phyloP scores from a whole-genome alignment of 2,329 filamentous ascomycete species.

The Periconia digitata region DNA sequence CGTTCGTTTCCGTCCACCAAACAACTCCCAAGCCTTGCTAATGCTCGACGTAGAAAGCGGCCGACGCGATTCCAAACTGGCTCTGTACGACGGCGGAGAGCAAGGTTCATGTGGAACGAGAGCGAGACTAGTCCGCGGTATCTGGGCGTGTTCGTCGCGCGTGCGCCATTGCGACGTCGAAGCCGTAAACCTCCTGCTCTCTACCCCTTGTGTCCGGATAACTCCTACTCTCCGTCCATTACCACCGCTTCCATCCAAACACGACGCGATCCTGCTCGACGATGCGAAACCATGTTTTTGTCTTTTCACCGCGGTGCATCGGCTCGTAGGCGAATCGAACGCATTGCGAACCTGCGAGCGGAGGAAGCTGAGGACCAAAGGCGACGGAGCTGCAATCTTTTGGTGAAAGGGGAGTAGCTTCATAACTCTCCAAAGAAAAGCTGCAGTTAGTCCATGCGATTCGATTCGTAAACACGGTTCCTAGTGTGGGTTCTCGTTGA shows the following conservation, averaged over 20 bases:
- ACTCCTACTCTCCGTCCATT: neutral
- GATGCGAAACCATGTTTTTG: constrained; percentile 19
- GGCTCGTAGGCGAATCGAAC: constrained; percentile 28
- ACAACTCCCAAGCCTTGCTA: constrained; percentile 26
- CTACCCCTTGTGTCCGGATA: neutral
- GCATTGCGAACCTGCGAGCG: constrained; percentile 34
- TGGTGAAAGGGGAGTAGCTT: constrained; percentile 33
- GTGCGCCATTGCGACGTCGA: neutral
- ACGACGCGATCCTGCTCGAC: constrained; percentile 1
- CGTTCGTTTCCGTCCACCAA: constrained; percentile 37
- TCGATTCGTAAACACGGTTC: too few relatives aligned
- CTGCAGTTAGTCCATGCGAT: constrained; percentile 33
- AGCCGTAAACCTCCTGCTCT: neutral
- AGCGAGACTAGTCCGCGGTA: neutral
- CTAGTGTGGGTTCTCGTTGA: constrained; percentile 13
- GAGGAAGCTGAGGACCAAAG: constrained; percentile 42
- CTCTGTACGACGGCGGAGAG: neutral
- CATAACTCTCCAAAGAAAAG: constrained; percentile 37
- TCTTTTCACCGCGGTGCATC: constrained; percentile 19
- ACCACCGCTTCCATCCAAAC: neutral
- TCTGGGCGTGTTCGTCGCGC: neutral
- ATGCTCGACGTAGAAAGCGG: constrained; percentile 10
- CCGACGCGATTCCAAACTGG: neutral
- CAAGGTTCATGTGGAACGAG: neutral
- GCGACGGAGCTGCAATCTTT: constrained; percentile 36